Conservation (phyloP, 1,284 basidiomycete species). For the Lignosus rhinocerotis region DNA sequence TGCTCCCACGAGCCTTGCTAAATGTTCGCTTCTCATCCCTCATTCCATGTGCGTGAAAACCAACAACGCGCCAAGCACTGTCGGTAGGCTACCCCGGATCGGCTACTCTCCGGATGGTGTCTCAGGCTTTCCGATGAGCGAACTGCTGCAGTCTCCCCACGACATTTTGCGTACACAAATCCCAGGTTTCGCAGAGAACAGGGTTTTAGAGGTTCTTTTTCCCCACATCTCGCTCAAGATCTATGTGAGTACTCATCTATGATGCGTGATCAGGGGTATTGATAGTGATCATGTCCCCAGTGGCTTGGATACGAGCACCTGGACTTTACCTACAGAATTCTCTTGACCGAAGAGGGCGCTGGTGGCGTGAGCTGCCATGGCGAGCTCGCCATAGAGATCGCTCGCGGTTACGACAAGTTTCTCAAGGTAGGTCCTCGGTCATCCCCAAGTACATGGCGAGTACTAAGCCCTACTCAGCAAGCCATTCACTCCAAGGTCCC, state of each 20-base stretch:
- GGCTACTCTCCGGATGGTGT: background rate
- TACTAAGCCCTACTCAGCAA: background rate
- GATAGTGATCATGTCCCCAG: background rate
- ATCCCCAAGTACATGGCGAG: background rate
- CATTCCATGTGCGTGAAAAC: background rate
- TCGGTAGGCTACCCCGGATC: background rate
- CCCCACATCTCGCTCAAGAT: background rate
- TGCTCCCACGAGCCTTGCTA: no score
- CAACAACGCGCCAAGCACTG: background rate
- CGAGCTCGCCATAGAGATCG: background rate
- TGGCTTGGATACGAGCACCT: background rate
- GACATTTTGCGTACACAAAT: background rate
- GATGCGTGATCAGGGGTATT: background rate
- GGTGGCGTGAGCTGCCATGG: constrained; percentile 2
- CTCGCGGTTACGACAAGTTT: background rate
- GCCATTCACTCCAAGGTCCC: background rate
- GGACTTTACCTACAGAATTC: background rate
- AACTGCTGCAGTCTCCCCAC: background rate
- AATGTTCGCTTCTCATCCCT: background rate
- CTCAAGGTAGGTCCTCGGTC: background rate
- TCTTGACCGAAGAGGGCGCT: background rate
- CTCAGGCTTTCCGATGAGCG: background rate
- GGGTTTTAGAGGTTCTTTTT: background rate
- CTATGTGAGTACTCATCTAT: background rate
- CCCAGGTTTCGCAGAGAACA: background rate